Evolutionary conservation across 805 yeast genomes (phyloP).

Genomic region (Zygosaccharomyces kombuchaensis): DNA sequence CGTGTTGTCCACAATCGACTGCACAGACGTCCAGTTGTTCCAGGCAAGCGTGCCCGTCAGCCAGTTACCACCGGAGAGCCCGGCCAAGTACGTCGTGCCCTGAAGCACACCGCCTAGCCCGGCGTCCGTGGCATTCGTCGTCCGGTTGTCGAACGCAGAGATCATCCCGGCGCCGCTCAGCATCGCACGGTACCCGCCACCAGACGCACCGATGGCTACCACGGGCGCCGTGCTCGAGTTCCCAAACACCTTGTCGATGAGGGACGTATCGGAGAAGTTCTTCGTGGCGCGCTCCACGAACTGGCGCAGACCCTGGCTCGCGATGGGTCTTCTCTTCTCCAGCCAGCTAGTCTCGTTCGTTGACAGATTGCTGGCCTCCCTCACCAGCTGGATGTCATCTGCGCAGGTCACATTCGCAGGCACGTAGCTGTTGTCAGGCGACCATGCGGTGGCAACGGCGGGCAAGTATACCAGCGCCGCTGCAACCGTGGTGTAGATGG

Average conservation of each 20-base stretch:
- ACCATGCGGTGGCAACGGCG: conserved; percentile 37
- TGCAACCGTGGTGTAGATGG: neutral
- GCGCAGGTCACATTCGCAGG: conserved; percentile 61
- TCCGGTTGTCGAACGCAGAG: conserved; percentile 73
- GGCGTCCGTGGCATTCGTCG: conserved; percentile 47
- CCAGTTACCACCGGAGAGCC: conserved; percentile 87
- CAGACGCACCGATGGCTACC: conserved; percentile 63
- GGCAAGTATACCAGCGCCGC: conserved; percentile 1
- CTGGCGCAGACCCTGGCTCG: conserved; percentile 41
- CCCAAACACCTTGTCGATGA: conserved; percentile 22
- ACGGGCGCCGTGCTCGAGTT: conserved; percentile 27
- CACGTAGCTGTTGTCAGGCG: conserved; percentile 56
- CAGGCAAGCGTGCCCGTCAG: conserved; percentile 62
- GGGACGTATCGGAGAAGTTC: conserved; percentile 20
- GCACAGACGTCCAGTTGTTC: conserved; percentile 72
- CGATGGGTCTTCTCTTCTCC: conserved; percentile 41
- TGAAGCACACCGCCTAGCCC: conserved; percentile 75
- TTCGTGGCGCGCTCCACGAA: conserved; percentile 25
- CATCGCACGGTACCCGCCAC: conserved; percentile 93
- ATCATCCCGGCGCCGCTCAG: conserved; percentile 78
- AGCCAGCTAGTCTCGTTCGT: conserved; percentile 51
- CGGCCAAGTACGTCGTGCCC: conserved; percentile 65
- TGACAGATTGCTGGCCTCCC: conserved; percentile 48
- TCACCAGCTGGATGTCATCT: conserved; percentile 34
- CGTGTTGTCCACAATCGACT: conserved; percentile 45